Evolutionary conservation across 2,329 filamentous ascomycete species (phyloP).

Genomic region (Neonectria hederae): DNA sequence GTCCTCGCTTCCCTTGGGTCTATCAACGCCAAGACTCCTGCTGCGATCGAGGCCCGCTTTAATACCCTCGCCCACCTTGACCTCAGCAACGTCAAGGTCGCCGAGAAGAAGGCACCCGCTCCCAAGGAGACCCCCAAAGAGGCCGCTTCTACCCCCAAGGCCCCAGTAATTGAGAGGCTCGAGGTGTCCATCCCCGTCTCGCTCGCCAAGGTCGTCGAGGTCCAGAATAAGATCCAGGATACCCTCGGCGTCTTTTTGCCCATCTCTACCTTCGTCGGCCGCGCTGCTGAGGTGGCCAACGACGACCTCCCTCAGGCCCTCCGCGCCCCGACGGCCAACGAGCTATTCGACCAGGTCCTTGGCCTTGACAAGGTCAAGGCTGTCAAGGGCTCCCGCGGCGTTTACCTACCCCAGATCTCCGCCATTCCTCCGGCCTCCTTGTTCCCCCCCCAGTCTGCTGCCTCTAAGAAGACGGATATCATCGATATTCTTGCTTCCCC

Average conservation of each 20-base stretch:
- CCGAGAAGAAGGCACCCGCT: slow-evolving; percentile 58
- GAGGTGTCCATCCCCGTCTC: slow-evolving; percentile 80
- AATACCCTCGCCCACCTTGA: slow-evolving; percentile 84
- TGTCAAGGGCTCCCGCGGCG: slow-evolving; percentile 65
- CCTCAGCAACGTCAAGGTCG: slow-evolving; percentile 93
- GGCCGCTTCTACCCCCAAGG: slow-evolving; percentile 51
- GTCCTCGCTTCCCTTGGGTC: slow-evolving; percentile 88
- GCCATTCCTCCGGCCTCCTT: slow-evolving; percentile 60
- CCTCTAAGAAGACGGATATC: slow-evolving; percentile 68
- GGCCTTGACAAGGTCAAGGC: slow-evolving; percentile 65
- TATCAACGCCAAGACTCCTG: slow-evolving; percentile 77
- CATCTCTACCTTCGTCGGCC: slow-evolving; percentile 85
- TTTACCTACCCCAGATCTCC: slow-evolving; percentile 77
- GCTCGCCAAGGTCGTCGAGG: slow-evolving; percentile 78
- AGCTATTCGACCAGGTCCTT: slow-evolving; percentile 90
- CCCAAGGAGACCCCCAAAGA: slow-evolving; percentile 47
- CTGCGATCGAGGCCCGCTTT: slow-evolving; percentile 75
- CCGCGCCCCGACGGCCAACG: slow-evolving; percentile 72
- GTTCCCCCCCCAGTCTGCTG: slow-evolving; percentile 45
- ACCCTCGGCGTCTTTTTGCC: slow-evolving; percentile 83
- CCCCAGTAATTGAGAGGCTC: slow-evolving; percentile 58
- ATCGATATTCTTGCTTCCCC: slow-evolving; percentile 78
- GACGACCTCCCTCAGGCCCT: slow-evolving; percentile 78
- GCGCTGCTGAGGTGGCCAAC: slow-evolving; percentile 88
- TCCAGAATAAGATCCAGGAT: slow-evolving; percentile 81